Percentiles rank a stretch among this genome's conserved stretches.
Evolutionary conservation across 2,329 filamentous ascomycete species (phyloP).

Genomic region (Neofusicoccum laricinum): DNA sequence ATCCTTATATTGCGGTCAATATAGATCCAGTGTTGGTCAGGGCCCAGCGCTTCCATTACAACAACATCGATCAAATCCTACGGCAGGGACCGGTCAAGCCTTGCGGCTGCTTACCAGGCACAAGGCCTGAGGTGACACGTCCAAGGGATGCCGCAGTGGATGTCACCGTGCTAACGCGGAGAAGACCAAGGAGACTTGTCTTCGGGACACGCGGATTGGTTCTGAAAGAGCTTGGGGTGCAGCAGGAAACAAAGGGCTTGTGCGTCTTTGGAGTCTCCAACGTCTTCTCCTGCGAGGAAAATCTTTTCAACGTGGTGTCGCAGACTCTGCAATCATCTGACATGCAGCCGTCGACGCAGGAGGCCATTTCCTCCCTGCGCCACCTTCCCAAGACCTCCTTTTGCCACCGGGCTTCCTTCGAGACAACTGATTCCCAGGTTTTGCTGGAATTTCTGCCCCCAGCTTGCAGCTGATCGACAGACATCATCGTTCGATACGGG

Average conservation of each 20-base stretch:
- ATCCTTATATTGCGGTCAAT: background rate
- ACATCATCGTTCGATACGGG: background rate
- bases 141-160: background rate
- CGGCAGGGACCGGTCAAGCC: background rate
- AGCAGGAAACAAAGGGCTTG: background rate
- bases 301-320: constrained; percentile 13
- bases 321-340: constrained; percentile 4
- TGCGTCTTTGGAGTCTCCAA: background rate
- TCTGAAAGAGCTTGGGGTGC: constrained; percentile 11
- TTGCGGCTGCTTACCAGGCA: constrained; percentile 6
- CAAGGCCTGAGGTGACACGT: background rate
- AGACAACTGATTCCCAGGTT: background rate
- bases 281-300: constrained; percentile 9
- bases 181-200: background rate
- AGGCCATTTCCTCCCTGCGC: background rate
- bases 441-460: background rate
- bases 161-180: background rate
- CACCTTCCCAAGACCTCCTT: background rate
- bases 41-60: background rate
- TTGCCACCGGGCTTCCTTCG: background rate
- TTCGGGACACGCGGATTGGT: background rate
- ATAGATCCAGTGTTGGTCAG: background rate
- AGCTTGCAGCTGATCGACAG: background rate
- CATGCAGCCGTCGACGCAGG: background rate
- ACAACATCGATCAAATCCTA: background rate